phyloP scores from a whole-genome alignment of 2,329 filamentous ascomycete genomes.

The Ophiostoma quercus region DNA sequence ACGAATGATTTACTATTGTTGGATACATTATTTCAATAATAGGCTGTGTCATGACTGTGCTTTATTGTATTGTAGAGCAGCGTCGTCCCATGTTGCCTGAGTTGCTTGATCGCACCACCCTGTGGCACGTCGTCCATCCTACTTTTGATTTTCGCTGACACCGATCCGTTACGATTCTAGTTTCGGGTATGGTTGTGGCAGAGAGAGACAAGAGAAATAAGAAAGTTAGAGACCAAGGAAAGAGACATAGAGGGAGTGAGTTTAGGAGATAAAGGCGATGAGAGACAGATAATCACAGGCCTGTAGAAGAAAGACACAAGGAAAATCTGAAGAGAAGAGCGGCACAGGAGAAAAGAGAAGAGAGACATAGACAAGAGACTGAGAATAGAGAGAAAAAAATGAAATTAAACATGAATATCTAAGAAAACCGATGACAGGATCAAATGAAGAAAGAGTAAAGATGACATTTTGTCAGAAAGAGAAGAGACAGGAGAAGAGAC shows the following conservation, averaged over 20 bases:
- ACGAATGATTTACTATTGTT: not conserved
- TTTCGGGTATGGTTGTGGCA: conserved; percentile 15
- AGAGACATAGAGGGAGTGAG: not conserved
- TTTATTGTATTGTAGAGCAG: not conserved
- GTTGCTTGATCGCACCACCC: not conserved
- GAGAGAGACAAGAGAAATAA: not conserved
- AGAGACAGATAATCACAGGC: conserved; percentile 12
- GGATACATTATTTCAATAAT: not conserved
- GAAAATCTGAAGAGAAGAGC: conserved; percentile 1
- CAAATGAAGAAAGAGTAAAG: conserved; percentile 8
- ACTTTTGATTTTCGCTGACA: conserved; percentile 16
- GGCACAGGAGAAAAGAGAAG: not conserved
- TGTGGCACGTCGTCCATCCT: not conserved
- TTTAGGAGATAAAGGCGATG: not conserved
- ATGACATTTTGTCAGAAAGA: not conserved
- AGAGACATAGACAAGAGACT: not conserved
- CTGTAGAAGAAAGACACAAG: not conserved
- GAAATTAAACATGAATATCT: conserved; percentile 17
- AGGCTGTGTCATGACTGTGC: not conserved
- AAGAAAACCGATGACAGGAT: conserved; percentile 13
- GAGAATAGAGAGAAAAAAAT: not conserved
- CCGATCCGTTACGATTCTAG: conserved; percentile 22
- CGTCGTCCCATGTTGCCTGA: not conserved
- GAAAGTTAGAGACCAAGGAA: not conserved
- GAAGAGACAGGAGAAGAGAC: not conserved